These are phyloP conservation scores for Mikania micrantha DNA, from an alignment of 129 eudicot genomes.

Conservation along the genomic window DNA sequence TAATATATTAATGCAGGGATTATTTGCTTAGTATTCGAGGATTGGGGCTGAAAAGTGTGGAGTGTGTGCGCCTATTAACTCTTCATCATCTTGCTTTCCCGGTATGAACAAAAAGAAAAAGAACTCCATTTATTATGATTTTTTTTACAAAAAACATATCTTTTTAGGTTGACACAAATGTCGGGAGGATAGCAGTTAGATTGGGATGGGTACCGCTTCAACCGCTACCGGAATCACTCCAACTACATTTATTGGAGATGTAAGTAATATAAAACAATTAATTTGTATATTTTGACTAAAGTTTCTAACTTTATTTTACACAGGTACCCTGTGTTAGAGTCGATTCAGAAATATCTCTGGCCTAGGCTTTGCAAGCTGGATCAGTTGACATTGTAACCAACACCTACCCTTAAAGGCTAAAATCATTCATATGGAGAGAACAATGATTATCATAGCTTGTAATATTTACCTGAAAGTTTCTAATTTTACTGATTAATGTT, in stretches of 20 bases:
- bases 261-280: slow-evolving; percentile 28
- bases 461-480: neutral
- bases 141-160: neutral
- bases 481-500: slow-evolving; percentile 16
- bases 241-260: slow-evolving; percentile 85
- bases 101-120: slow-evolving; percentile 29
- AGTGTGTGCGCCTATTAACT: slow-evolving; percentile 90
- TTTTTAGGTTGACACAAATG: slow-evolving; percentile 90
- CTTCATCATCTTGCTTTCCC: slow-evolving; percentile 99
- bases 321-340: slow-evolving; percentile 90
- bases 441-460: neutral
- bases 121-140: slow-evolving; percentile 1
- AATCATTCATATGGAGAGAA: slow-evolving; percentile 3
- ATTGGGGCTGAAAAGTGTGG: slow-evolving; percentile 94
- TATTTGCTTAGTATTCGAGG: slow-evolving; percentile 69
- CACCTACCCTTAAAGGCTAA: slow-evolving; percentile 10
- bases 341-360: slow-evolving; percentile 93
- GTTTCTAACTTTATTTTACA: slow-evolving; percentile 11
- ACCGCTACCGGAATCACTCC: slow-evolving; percentile 91
- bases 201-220: slow-evolving; percentile 99
- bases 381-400: slow-evolving; percentile 80
- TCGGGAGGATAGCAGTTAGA: slow-evolving; percentile 91
- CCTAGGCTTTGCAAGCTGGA: slow-evolving; percentile 98
- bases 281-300: neutral
- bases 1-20: slow-evolving; percentile 45